Conservation (phyloP, 176 grass and related monocot genomes). For the Bolboschoenus planiculmis region DNA sequence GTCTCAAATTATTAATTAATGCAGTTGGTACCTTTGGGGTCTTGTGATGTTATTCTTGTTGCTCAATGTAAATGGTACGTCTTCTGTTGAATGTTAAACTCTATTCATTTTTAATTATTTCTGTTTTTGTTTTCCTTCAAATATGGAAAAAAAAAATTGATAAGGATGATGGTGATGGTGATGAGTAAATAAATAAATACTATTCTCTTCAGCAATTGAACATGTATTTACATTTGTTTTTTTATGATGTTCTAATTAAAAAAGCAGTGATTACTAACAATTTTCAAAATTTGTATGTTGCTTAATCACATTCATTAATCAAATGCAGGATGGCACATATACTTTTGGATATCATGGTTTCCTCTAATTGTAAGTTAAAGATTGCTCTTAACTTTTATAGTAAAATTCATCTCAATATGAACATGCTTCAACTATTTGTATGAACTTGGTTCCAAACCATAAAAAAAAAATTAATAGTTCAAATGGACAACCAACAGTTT, state of each 20-base stretch:
- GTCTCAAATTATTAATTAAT: slow-evolving; percentile 11
- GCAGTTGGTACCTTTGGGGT: slow-evolving; percentile 87
- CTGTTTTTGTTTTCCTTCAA: neutral
- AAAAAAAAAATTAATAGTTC: neutral
- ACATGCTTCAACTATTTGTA: neutral
- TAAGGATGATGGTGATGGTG: neutral
- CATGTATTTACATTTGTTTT: neutral
- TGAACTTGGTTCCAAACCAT: neutral
- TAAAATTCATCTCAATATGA: neutral
- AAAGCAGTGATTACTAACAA: neutral
- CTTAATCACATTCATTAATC: neutral
- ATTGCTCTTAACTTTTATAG: neutral
- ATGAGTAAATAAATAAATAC: neutral
- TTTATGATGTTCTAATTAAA: neutral
- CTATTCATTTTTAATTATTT: neutral
- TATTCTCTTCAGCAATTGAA: neutral
- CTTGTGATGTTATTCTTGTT: slow-evolving; percentile 80
- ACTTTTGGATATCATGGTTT: slow-evolving; percentile 54
- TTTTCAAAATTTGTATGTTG: neutral
- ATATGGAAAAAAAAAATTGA: neutral
- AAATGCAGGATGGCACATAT: slow-evolving; percentile 65
- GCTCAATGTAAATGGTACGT: slow-evolving; percentile 67
- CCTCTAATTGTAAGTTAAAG: slow-evolving; percentile 73
- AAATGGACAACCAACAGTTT: neutral
- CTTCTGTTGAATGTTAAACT: neutral